Percentiles rank a stretch among this genome's conserved stretches.
Evolutionary conservation across 768 basidiomycete species (phyloP).

Genomic region (Mycena polygramma): DNA sequence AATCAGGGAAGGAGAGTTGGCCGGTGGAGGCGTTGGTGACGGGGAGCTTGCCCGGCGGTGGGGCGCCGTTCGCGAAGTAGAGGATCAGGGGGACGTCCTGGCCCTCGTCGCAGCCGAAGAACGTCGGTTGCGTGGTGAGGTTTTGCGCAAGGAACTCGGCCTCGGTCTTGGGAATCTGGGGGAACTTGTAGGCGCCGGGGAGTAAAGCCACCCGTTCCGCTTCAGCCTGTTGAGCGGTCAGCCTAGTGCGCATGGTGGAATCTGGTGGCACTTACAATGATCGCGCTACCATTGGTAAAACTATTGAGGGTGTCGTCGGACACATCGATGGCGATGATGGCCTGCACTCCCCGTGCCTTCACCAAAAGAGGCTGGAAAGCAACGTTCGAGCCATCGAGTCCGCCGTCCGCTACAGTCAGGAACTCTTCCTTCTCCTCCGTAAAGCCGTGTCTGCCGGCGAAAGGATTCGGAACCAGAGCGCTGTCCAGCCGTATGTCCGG

Average conservation of each 20-base stretch:
- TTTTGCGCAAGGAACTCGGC: constrained; percentile 51
- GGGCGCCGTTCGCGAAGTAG: constrained; percentile 69
- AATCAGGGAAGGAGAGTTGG: constrained; percentile 53
- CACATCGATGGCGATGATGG: constrained; percentile 65
- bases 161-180: constrained; percentile 43
- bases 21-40: constrained; percentile 59
- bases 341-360: constrained; percentile 59
- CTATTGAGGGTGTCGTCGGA: constrained; percentile 42
- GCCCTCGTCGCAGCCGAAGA: constrained; percentile 59
- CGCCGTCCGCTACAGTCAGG: constrained; percentile 56
- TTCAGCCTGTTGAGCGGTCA: constrained; percentile 19
- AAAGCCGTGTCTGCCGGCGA: constrained; percentile 53
- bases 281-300: constrained; percentile 28
- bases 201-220: constrained; percentile 31
- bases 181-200: constrained; percentile 48
- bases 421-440: constrained; percentile 45
- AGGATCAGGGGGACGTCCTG: constrained; percentile 61
- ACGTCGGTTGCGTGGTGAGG: constrained; percentile 55
- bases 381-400: constrained; percentile 57
- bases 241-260: not conserved
- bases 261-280: constrained; percentile 21
- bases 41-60: constrained; percentile 48
- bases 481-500: constrained; percentile 43
- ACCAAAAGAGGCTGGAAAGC: constrained; percentile 65
- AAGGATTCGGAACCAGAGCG: constrained; percentile 52